phyloP scores from a whole-genome alignment of 225 moss, liverwort and hornwort genomes.

The Takakia lepidozioides region DNA sequence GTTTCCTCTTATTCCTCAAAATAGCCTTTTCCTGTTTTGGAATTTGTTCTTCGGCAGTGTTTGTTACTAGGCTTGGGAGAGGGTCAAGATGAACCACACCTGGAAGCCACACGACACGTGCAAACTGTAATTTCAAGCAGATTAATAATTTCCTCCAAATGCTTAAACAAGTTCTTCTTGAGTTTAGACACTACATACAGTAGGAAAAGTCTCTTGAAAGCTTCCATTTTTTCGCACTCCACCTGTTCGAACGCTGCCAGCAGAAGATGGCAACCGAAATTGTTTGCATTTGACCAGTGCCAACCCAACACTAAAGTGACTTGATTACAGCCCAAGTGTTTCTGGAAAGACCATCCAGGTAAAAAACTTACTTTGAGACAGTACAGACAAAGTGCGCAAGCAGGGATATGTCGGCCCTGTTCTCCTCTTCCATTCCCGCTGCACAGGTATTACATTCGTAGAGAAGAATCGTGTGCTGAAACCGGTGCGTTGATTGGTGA shows the following conservation, averaged over 20 bases:
- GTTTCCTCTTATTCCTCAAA: constrained; percentile 27
- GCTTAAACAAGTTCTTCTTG: too few relatives aligned
- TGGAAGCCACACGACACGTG: neutral
- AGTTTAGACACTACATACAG: too few relatives aligned
- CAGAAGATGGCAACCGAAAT: too few relatives aligned
- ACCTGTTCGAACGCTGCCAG: too few relatives aligned
- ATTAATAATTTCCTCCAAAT: neutral
- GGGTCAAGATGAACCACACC: neutral
- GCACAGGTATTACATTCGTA: too few relatives aligned
- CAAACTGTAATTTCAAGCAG: neutral
- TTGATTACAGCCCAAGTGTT: too few relatives aligned
- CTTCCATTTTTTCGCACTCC: too few relatives aligned
- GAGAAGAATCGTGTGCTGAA: too few relatives aligned
- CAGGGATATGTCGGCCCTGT: neutral
- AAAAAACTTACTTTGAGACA: neutral
- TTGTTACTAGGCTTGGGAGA: constrained; percentile 1
- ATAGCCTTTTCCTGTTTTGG: constrained; percentile 11
- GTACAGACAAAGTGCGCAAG: neutral
- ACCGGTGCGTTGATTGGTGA: too few relatives aligned
- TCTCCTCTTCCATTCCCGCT: neutral
- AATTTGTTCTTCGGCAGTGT: constrained; percentile 6
- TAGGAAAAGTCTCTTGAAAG: too few relatives aligned
- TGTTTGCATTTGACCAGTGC: too few relatives aligned
- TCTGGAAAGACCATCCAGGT: neutral
- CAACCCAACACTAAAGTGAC: too few relatives aligned